These are phyloP conservation scores for Tetrahymena borealis DNA, from an alignment of 73 alveolate genomes.

Conservation along the genomic window DNA sequence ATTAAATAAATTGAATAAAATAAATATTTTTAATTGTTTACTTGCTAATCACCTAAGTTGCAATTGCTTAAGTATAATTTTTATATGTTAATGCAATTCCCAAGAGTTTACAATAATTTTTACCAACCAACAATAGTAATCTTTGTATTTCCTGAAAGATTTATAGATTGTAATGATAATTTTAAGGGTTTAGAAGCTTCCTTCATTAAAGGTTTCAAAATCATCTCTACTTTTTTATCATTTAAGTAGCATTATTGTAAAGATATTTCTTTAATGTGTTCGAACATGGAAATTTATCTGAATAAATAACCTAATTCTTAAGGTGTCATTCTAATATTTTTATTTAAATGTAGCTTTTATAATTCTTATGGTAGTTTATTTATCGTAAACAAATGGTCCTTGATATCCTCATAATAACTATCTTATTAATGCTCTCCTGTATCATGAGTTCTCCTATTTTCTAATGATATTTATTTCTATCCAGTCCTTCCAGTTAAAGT, in stretches of 20 bases:
- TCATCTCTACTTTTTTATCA: background rate
- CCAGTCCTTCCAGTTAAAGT: background rate
- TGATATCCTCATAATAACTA: background rate
- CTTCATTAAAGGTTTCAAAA: background rate
- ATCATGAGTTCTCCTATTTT: background rate
- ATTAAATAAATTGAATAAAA: background rate
- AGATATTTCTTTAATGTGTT: background rate
- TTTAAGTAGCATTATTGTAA: background rate
- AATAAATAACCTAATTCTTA: background rate
- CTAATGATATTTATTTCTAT: background rate
- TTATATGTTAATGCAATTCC: background rate
- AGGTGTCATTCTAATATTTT: background rate
- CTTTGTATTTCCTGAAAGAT: background rate
- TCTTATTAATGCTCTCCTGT: background rate
- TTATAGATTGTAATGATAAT: background rate
- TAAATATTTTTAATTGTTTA: background rate
- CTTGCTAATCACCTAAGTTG: background rate
- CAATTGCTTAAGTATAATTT: background rate
- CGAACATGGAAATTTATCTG: background rate
- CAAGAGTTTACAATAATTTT: background rate
- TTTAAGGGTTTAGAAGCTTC: background rate
- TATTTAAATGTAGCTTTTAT: background rate
- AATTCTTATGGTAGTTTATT: background rate
- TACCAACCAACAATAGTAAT: background rate
- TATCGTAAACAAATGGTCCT: background rate